These are phyloP conservation scores for Paecilomyces sp. DNA, from an alignment of 2,329 filamentous ascomycete genomes.

Conservation along the genomic window DNA sequence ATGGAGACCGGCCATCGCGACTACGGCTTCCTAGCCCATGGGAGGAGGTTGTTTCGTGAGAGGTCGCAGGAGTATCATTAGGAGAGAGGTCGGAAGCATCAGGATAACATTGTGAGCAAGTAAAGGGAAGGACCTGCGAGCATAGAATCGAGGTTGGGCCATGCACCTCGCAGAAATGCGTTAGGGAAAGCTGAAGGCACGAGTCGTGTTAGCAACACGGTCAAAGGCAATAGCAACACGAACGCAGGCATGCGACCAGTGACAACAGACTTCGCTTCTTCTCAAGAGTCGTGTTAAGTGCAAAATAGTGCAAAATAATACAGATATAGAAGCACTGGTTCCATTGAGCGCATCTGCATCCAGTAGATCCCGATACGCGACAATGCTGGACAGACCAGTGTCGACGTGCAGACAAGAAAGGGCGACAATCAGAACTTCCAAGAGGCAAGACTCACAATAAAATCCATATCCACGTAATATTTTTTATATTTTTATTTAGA, in stretches of 20 bases:
- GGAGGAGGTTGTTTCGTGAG: conserved; percentile 21
- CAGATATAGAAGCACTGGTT: background rate
- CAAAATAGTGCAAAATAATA: background rate
- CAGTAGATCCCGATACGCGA: background rate
- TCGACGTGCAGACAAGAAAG: no score
- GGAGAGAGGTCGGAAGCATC: conserved; percentile 32
- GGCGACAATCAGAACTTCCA: background rate
- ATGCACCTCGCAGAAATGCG: conserved; percentile 58
- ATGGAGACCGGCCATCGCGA: conserved; percentile 9
- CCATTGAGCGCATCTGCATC: background rate
- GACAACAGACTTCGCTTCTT: background rate
- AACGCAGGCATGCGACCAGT: background rate
- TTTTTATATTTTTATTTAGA: conserved; percentile 12
- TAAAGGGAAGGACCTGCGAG: conserved; percentile 50
- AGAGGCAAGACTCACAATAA: conserved; percentile 31
- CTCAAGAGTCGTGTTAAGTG: background rate
- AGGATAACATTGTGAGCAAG: conserved; percentile 47
- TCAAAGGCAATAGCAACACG: background rate
- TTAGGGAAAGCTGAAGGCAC: conserved; percentile 47
- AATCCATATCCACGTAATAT: conserved; percentile 33
- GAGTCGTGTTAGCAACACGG: background rate
- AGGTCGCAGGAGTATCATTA: conserved; percentile 32
- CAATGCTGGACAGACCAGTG: background rate
- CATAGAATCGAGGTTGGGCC: conserved; percentile 56
- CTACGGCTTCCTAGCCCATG: conserved; percentile 13